Conservation (phyloP, 768 basidiomycete genomes). For the Psilocybe tampanensis region DNA sequence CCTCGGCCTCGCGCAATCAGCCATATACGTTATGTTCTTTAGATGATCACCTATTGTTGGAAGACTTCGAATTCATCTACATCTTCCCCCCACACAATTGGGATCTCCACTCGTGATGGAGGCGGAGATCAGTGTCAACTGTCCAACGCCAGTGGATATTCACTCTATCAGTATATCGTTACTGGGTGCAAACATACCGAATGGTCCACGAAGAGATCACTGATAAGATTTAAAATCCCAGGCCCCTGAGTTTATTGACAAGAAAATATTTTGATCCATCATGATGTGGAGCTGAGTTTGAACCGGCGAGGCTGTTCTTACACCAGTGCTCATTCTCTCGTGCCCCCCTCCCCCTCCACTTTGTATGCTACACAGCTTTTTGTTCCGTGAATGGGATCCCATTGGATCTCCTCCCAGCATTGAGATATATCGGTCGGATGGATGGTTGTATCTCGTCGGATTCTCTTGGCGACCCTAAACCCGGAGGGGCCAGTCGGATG, state of each 20-base stretch:
- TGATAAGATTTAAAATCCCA: slow-evolving; percentile 8
- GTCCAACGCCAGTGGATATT: background rate
- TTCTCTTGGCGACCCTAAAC: slow-evolving; percentile 1
- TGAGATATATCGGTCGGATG: slow-evolving; percentile 1
- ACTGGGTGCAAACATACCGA: background rate
- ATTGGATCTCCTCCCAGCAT: background rate
- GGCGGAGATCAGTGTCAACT: slow-evolving; percentile 4
- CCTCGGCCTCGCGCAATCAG: too few species aligned
- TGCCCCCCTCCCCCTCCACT: background rate
- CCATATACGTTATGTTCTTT: background rate
- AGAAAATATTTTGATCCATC: background rate
- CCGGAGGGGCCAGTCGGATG: too few species aligned
- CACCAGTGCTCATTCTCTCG: slow-evolving; percentile 3
- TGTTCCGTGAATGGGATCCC: background rate
- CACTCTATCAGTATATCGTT: slow-evolving; percentile 6
- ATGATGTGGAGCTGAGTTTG: slow-evolving; percentile 2
- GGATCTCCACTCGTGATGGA: background rate
- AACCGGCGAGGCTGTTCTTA: slow-evolving; percentile 8
- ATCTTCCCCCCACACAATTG: slow-evolving; percentile 8
- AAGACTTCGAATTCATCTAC: background rate
- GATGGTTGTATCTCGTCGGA: background rate
- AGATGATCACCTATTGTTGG: slow-evolving; percentile 2
- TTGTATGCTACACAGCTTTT: slow-evolving; percentile 5
- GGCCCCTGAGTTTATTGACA: background rate
- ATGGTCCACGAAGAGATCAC: background rate